Base-by-base conservation (phyloP, 2,329 filamentous ascomycete genomes). In the Fusarium sterilihyphosum region DNA sequence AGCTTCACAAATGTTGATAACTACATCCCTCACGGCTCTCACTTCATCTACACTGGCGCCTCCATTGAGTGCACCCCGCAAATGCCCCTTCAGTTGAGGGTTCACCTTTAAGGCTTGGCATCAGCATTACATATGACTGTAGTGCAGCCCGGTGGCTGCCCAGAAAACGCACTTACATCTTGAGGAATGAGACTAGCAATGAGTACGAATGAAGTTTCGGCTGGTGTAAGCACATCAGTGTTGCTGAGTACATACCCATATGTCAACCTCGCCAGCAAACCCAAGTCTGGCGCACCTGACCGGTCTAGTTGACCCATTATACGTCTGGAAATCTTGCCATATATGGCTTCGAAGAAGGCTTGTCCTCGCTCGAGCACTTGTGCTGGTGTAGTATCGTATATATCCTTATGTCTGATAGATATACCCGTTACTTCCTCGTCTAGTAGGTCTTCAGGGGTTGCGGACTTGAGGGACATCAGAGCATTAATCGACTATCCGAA, bases 161-260 rank as follows among this genome's bases (percentile, higher is more conserved):
- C n/a, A 16, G 14, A 8, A 35, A 12, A 17, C n/a, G 14, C 46
- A 61, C 77, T 73, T 61, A 78, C 77, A 50, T 78, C 77, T 14
- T 78, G 77, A 11, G 77, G 77, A n/a, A 78, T 79, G 29, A 78
- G 77, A 38, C 77, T 73, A 22, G 77, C 77, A 47, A 78, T 78
- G 11, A 78, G 74, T 9, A 78, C 77, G 31, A 75, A 79, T 33
- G 77, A 78, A 8, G 76, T 79, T 44, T 78, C 77, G 29, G 24
- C 65, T 35, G 61, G 73, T 10, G 77, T 76, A n/a, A 78, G 67
- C 26, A 77, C 38, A 29, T 78, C 74, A 26, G 74, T 77, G 67
- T 73, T 78, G 47, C 77, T 78, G 44, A 78, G 54, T 37, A 79
- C 70, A 58, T 79, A 78, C 46, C 77, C 77, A 11, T 78, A 78